These are phyloP conservation scores for Chenopodium quinoa DNA, from an alignment of 148 eudicot species.

Conservation along the genomic window DNA sequence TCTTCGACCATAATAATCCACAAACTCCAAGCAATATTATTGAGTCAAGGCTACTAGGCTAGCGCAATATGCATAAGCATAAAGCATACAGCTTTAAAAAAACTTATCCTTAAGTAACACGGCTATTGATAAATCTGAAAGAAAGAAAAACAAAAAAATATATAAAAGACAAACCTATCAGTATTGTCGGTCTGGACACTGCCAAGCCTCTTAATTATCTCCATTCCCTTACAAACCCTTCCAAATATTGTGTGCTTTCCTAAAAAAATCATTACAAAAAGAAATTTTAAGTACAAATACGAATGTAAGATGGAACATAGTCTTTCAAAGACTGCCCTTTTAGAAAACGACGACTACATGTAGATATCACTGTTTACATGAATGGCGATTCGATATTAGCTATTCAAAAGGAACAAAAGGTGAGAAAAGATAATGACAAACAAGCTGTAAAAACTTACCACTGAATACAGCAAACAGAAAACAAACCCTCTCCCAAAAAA, in stretches of 20 bases:
- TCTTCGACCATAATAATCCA: neutral
- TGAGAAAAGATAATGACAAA: neutral
- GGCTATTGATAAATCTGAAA: neutral
- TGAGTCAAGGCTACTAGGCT: neutral
- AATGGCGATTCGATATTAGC: neutral
- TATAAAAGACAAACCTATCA: slow-evolving; percentile 51
- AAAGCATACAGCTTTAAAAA: neutral
- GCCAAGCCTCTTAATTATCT: slow-evolving; percentile 90
- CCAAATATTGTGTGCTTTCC: slow-evolving; percentile 99
- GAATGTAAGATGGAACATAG: neutral
- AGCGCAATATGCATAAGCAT: slow-evolving; percentile 8
- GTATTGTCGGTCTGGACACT: slow-evolving; percentile 95
- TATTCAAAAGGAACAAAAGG: neutral
- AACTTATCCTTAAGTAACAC: neutral
- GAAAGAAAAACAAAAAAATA: neutral
- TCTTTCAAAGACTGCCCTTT: neutral
- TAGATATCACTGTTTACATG: neutral
- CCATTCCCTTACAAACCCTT: slow-evolving; percentile 88
- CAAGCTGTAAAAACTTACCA: neutral
- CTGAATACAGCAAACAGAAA: neutral
- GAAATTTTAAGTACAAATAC: neutral
- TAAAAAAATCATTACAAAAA: slow-evolving; percentile 25
- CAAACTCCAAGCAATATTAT: neutral
- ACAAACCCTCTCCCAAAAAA: neutral
- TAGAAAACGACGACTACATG: neutral